Base-by-base conservation (phyloP, 352 stramenopile genomes). In the Saprolegnia parasitica region DNA sequence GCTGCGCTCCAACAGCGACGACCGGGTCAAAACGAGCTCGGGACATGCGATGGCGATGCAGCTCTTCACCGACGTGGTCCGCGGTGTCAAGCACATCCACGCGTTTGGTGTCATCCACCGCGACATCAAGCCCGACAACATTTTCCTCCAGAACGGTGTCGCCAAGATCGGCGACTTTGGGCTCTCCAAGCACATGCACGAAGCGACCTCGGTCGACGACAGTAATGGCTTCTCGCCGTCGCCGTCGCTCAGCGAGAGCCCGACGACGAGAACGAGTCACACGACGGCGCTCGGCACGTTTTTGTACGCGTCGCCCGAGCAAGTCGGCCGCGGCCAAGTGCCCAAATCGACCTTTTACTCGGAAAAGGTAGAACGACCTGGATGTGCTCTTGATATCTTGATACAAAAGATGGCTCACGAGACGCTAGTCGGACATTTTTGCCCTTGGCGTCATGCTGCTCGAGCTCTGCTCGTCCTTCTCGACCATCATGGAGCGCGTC, bases 401-500 rank as follows among this genome's bases (percentile, higher is more conserved):
- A 37, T 5, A 21, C 29, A 46, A 35, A 35, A 35, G 29, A 87
- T 58, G 90, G 90, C 74, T 90, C 80, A 72, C 35, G 24, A 4
- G 13, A 1, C 84, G 84, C 60, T 88, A 94, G 78, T 94, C 86
- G 65, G 86, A 94, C 47, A 90, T 94, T 32, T 94, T 91, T 71
- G 86, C 84, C 26, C 72, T 94, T 32, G 86, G 86, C 45, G 81
- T 94, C 42, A 91, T 94, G 71, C 75, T 94, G 29, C 71, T 94
- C n/a, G 86, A 94, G 71, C 62, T 94, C 10, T 94, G 86, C 47
- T 91, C 82, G 61, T 83, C 84, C 16, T 94, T 90, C 67, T 74
- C 80, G 65, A 94, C 86, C 21, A 91, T 90, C 83, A 94, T 94
- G 86, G 86, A 94, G 70, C 78, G 86, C 18, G 90, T 85, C 35